A percentile compares a stretch with the other conserved stretches of the same genome.
Conservation (phyloP, 2,329 filamentous ascomycete genomes). For the Ceratocystis lukuohia region DNA sequence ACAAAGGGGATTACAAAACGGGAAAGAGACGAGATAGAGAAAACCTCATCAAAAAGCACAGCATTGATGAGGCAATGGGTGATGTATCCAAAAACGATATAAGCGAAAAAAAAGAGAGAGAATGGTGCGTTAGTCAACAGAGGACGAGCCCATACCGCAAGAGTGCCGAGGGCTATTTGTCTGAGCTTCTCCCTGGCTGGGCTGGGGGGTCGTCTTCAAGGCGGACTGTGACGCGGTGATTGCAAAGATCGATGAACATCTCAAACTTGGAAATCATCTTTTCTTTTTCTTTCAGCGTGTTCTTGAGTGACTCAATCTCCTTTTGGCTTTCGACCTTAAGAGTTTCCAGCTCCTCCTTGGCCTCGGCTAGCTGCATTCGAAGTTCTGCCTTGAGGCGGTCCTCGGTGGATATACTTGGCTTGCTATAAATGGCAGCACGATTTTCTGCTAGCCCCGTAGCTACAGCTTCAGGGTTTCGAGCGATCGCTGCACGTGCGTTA, state of each 20-base stretch:
- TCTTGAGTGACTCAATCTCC: conserved; percentile 44
- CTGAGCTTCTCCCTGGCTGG: conserved; percentile 17
- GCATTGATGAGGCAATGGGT: neutral
- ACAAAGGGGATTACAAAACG: neutral
- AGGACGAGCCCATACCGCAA: neutral
- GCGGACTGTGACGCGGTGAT: conserved; percentile 50
- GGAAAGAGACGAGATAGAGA: neutral
- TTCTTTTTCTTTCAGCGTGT: conserved; percentile 49
- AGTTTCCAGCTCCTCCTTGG: conserved; percentile 42
- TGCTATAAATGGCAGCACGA: conserved; percentile 52
- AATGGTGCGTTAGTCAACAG: neutral
- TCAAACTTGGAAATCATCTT: conserved; percentile 50
- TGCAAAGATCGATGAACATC: conserved; percentile 58
- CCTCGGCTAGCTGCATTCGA: conserved; percentile 45
- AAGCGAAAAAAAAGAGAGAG: neutral
- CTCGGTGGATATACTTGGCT: conserved; percentile 48
- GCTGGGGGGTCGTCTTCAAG: conserved; percentile 27
- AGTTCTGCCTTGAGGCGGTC: conserved; percentile 51
- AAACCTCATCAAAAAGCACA: neutral
- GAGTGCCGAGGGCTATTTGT: conserved; percentile 8
- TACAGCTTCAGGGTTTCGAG: conserved; percentile 50
- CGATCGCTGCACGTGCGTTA: conserved; percentile 53
- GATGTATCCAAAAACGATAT: neutral
- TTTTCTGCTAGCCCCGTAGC: conserved; percentile 46
- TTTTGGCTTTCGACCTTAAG: conserved; percentile 43